Base-by-base conservation (phyloP, 768 basidiomycete genomes). In the Amanita subjunquillea region DNA sequence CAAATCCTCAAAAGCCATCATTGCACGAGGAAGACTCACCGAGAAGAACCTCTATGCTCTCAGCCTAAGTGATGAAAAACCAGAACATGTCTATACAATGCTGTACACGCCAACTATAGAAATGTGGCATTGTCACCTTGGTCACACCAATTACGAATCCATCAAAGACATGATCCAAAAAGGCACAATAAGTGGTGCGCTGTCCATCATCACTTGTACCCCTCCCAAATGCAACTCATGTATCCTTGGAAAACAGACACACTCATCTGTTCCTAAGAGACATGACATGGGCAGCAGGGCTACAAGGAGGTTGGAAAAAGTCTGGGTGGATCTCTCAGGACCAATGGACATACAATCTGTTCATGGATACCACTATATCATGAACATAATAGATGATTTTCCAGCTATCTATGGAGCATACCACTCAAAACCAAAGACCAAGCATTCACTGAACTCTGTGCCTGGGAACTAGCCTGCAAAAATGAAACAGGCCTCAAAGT, bases 321-420 rank as follows among this genome's bases (percentile, higher is more conserved):
- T 27, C 27, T 27, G 27, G 27, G 27, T 27, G 6, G 27, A 27
- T 5, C 6, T 27, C 3, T 27, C 27, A 3, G 27, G 27, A 5
- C 27, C 27, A 27, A 27, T 27, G 12, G 49, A 37, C 51, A 61
- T 69, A 13, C 36, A 27, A 13, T 65, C 65, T 1, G 9, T 54
- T 1, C 57, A 56, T 23, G 62, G 65, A n/a, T 62, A 68, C 39
- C 1, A 41, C 4, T 70, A 68, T 48, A 50, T 59, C 1, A 63
- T 70, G 61, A 60, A 70, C n/a, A n/a, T n/a, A n/a, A n/a, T n/a
- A n/a, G n/a, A n/a, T n/a, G n/a, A n/a, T n/a, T n/a, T n/a, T 59
- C 67, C 0, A 60, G 59, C 5, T 60, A 56, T n/a, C 34, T 53
- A 0, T 73, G 69, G 69, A 46, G 55, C 9, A 64, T 72, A 3